Conservation (phyloP, 768 basidiomycete species). For the Amanita pallidorosea region DNA sequence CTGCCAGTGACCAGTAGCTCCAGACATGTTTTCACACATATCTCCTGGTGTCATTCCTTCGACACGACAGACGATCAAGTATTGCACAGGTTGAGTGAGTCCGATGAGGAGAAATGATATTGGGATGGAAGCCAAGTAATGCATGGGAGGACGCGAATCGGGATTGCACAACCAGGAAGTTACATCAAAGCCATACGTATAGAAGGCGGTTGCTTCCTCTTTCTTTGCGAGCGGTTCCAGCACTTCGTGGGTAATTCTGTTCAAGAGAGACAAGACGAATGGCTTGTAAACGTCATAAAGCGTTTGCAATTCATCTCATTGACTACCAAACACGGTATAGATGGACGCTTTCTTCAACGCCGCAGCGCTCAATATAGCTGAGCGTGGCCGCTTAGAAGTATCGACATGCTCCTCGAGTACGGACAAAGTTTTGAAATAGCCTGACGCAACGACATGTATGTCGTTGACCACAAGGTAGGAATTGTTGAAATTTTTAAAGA, state of each 20-base stretch:
- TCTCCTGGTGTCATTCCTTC: conserved; percentile 70
- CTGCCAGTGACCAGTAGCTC: conserved; percentile 95
- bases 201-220: conserved; percentile 52
- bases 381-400: conserved; percentile 49
- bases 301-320: conserved; percentile 90
- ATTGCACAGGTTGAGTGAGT: conserved; percentile 91
- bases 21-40: conserved; percentile 63
- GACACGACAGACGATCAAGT: conserved; percentile 71
- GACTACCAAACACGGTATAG: conserved; percentile 94
- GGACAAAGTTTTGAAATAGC: conserved; percentile 69
- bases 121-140: conserved; percentile 89
- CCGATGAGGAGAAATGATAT: conserved; percentile 94
- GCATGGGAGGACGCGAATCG: conserved; percentile 57
- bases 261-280: conserved; percentile 68
- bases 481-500: conserved; percentile 68
- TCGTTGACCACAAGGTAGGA: conserved; percentile 65
- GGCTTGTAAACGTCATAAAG: conserved; percentile 89
- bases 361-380: conserved; percentile 61
- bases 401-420: conserved; percentile 47
- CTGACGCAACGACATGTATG: conserved; percentile 71
- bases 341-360: conserved; percentile 55
- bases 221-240: conserved; percentile 62
- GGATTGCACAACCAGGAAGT: conserved; percentile 74
- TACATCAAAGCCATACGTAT: conserved; percentile 74
- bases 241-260: conserved; percentile 49